Conservation (phyloP, 768 basidiomycete genomes). For the Dioszegia aurantiaca region DNA sequence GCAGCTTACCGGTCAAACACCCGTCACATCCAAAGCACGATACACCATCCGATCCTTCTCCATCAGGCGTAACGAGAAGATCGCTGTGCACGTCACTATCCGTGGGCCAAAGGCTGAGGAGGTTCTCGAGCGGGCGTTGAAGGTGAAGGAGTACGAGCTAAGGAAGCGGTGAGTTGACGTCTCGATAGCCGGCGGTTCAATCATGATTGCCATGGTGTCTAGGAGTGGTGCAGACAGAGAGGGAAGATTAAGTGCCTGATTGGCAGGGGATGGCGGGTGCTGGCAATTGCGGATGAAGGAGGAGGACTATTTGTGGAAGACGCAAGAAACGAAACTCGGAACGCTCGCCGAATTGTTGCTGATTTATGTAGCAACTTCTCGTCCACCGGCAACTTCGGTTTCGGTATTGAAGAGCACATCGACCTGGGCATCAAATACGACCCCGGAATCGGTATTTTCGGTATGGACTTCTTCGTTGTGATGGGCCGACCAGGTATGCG, state of each 20-base stretch:
- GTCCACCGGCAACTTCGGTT: constrained; percentile 98
- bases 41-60: constrained; percentile 99
- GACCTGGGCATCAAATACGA: constrained; percentile 98
- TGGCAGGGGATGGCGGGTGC: no score
- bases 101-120: constrained; percentile 99
- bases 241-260: no score
- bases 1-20: constrained; percentile 98
- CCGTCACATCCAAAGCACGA: constrained; percentile 98
- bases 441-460: constrained; percentile 97
- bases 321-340: no score
- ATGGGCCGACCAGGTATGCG: constrained; percentile 95
- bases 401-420: constrained; percentile 95
- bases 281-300: no score
- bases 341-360: constrained; percentile 9
- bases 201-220: no score
- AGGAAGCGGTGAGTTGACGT: constrained; percentile 59
- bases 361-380: constrained; percentile 76
- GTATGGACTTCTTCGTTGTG: constrained; percentile 89
- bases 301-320: no score
- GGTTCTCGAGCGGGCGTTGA: constrained; percentile 96
- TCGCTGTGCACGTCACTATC: constrained; percentile 97
- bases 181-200: no score
- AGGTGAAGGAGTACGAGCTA: constrained; percentile 99
- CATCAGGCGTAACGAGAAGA: constrained; percentile 99
- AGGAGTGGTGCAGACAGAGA: no score